A percentile compares a stretch with the other conserved stretches of the same genome.
phyloP scores from a whole-genome alignment of 441 rosid species.

The Eruca vesicaria region DNA sequence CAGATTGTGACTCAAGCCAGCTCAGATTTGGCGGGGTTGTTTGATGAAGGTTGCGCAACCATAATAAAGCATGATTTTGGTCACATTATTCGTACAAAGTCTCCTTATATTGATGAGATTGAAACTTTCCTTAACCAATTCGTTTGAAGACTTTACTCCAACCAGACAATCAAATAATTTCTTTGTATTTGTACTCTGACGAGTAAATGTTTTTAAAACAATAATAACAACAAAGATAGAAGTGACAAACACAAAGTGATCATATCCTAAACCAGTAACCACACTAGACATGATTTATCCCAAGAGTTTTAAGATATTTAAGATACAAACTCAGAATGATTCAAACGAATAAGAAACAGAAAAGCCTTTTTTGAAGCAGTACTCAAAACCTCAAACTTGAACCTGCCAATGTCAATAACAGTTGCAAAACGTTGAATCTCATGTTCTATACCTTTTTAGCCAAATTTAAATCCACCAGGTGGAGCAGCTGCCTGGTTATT shows the following conservation, averaged over 20 bases:
- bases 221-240: constrained; percentile 19
- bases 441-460: constrained; percentile 26
- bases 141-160: constrained; percentile 30
- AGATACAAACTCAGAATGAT: constrained; percentile 19
- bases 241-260: constrained; percentile 27
- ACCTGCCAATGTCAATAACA: constrained; percentile 28
- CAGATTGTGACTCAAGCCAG: too few species aligned
- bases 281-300: constrained; percentile 25
- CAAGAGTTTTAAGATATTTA: constrained; percentile 9
- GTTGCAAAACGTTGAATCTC: constrained; percentile 26
- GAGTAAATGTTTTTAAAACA: not conserved
- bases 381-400: constrained; percentile 34
- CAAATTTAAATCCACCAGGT: constrained; percentile 59
- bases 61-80: too few species aligned
- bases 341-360: constrained; percentile 9
- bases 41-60: too few species aligned
- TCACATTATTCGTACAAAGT: too few species aligned
- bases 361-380: constrained; percentile 20
- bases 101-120: constrained; percentile 69
- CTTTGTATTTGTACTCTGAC: constrained; percentile 16
- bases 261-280: constrained; percentile 30
- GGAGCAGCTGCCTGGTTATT: constrained; percentile 43
- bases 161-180: constrained; percentile 3
- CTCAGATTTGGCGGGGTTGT: too few species aligned
- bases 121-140: constrained; percentile 67